These are phyloP conservation scores for Monascus purpureus DNA, from an alignment of 495 filamentous ascomycete species.

Conservation along the genomic window DNA sequence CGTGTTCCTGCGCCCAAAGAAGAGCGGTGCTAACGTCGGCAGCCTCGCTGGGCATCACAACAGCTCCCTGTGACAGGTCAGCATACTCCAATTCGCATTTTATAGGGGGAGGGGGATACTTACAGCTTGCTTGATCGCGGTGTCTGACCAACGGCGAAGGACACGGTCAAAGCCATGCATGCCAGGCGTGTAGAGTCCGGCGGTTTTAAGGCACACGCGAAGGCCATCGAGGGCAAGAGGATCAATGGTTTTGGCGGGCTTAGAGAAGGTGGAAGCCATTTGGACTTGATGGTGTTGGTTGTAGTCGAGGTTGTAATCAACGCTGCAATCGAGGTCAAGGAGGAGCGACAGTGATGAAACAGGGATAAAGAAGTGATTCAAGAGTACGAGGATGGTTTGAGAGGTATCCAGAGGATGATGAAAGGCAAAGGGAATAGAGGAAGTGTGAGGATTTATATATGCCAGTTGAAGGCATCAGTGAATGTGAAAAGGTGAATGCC, in stretches of 20 bases:
- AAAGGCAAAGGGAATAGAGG: too few relatives aligned
- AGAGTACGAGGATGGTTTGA: too few relatives aligned
- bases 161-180: constrained; percentile 16
- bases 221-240: constrained; percentile 10
- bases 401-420: too few relatives aligned
- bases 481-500: too few relatives aligned
- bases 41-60: constrained; percentile 22
- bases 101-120: background rate
- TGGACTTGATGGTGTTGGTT: background rate
- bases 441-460: too few relatives aligned
- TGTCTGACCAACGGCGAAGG: constrained; percentile 23
- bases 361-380: too few relatives aligned
- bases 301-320: background rate
- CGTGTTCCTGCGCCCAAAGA: constrained; percentile 26
- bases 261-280: background rate
- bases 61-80: constrained; percentile 18
- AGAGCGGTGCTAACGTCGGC: constrained; percentile 27
- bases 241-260: constrained; percentile 6
- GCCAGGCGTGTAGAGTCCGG: constrained; percentile 15
- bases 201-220: constrained; percentile 7
- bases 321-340: background rate
- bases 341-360: background rate
- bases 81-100: background rate
- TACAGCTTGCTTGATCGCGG: constrained; percentile 22
- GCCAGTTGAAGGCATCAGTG: too few relatives aligned